Evolutionary conservation across 2,329 filamentous ascomycete genomes (phyloP).

Genomic region (Epichloe aotearoae): DNA sequence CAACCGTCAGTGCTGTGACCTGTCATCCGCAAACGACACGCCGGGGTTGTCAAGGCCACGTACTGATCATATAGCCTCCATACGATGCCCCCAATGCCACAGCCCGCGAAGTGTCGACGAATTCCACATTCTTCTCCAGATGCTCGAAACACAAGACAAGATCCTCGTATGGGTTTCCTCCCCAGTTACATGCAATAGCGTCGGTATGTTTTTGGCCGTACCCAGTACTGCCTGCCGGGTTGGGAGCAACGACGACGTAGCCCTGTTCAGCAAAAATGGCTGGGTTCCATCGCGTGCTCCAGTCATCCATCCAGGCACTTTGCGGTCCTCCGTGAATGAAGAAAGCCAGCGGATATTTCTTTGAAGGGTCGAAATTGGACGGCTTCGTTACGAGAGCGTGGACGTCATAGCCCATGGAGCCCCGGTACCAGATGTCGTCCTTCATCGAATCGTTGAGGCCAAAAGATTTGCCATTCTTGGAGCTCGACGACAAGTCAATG

Average conservation of each 20-base stretch:
- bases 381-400: slow-evolving; percentile 57
- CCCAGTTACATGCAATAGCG: slow-evolving; percentile 71
- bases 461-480: slow-evolving; percentile 51
- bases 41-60: slow-evolving; percentile 11
- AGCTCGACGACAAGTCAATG: slow-evolving; percentile 46
- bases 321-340: slow-evolving; percentile 78
- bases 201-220: slow-evolving; percentile 70
- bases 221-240: slow-evolving; percentile 71
- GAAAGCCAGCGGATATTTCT: slow-evolving; percentile 68
- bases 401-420: slow-evolving; percentile 50
- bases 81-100: slow-evolving; percentile 67
- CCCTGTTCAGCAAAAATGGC: slow-evolving; percentile 79
- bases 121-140: slow-evolving; percentile 50
- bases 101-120: slow-evolving; percentile 54
- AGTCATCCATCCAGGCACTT: slow-evolving; percentile 59
- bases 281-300: slow-evolving; percentile 77
- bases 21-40: no score
- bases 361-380: slow-evolving; percentile 50
- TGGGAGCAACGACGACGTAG: slow-evolving; percentile 69
- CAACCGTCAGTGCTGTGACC: slow-evolving; percentile 14
- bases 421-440: slow-evolving; percentile 56
- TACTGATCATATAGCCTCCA: slow-evolving; percentile 63
- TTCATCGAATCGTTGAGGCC: slow-evolving; percentile 52
- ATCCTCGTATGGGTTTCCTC: slow-evolving; percentile 71
- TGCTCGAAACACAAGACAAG: slow-evolving; percentile 67